Evolutionary conservation across 371 early-diverging fungal genomes (phyloP), one percentile per base, ranked within the genome.

Genomic region (Rhizopus microsporus): DNA sequence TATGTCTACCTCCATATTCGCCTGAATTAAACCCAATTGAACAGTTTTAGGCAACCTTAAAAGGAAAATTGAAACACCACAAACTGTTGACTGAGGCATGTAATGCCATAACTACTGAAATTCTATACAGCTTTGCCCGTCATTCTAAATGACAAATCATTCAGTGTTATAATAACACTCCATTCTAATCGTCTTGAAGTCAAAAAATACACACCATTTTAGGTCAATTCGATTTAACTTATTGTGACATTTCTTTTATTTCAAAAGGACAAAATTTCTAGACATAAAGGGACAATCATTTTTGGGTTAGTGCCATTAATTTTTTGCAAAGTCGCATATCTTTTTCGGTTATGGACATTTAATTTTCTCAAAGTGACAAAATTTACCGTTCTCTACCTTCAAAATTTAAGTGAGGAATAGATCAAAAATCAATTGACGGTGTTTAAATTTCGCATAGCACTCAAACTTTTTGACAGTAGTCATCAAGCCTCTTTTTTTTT

Each of bases 11-110:
- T 37, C 47, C 53, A 23, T 62, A 62, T 51, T 62, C 56, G 38
- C 56, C 62, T 39, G 52, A 62, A 52, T 45, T 56, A 38, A 62
- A 62, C 37, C 56, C 49, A 35, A 62, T 62, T 53, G 62, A 57
- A 39, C 46, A 53, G 54, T 57, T 56, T 35, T 62, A 40, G 55
- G 62, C 57, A 45, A 38, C 57, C 30, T 35, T 62, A 32, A 57
- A 62, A 53, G 54, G 57, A 52, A 62, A 52, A 53, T 31, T 51
- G 48, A 62, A 52, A 47, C 53, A 53, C 34, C 32, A 62, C 31
- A 50, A 46, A 33, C 54, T 63, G n/a, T 51, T 63, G 57, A 57
- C 23, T 54, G 54, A 53, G 38, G 42, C 51, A 42, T 52, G 52
- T 50, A 51, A 52, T 51, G 44, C 17, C 32, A 52, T 59, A 46